A percentile compares a stretch with the other conserved stretches of the same genome.
Evolutionary conservation across 768 basidiomycete species (phyloP).

Genomic region (Pisolithus orientalis): DNA sequence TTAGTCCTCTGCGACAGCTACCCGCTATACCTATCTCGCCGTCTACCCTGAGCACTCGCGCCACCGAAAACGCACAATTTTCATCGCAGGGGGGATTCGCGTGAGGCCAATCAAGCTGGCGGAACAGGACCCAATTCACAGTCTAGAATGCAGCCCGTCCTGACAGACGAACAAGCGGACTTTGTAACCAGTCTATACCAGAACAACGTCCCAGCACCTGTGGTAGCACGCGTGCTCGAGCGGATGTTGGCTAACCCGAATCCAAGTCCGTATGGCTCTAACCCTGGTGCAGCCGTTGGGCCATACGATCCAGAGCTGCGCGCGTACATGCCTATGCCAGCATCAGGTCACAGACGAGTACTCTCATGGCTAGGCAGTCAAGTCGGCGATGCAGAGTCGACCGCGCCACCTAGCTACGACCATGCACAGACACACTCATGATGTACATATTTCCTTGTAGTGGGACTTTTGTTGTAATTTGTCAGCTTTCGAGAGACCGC

Average conservation of each 20-base stretch:
- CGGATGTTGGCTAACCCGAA: slow-evolving; percentile 16
- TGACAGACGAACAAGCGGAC: slow-evolving; percentile 20
- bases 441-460: too few species aligned
- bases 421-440: too few species aligned
- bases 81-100: not conserved
- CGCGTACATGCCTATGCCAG: not conserved
- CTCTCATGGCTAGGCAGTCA: too few species aligned
- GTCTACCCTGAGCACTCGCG: not conserved
- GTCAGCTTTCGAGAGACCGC: too few species aligned
- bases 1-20: not conserved
- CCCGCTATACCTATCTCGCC: not conserved
- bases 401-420: too few species aligned
- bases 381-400: too few species aligned
- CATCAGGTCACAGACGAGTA: too few species aligned
- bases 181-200: slow-evolving; percentile 21
- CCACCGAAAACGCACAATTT: slow-evolving; percentile 11
- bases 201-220: slow-evolving; percentile 21
- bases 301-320: not conserved
- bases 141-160: not conserved
- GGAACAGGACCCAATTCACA: not conserved
- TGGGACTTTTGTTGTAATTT: too few species aligned
- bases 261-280: not conserved
- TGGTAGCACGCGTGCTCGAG: slow-evolving; percentile 20
- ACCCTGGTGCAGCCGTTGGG: not conserved
- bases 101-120: not conserved